Percentiles rank a stretch among this genome's conserved stretches.
phyloP scores from a whole-genome alignment of 2,329 filamentous ascomycete genomes.

The Fusarium chlamydosporum region DNA sequence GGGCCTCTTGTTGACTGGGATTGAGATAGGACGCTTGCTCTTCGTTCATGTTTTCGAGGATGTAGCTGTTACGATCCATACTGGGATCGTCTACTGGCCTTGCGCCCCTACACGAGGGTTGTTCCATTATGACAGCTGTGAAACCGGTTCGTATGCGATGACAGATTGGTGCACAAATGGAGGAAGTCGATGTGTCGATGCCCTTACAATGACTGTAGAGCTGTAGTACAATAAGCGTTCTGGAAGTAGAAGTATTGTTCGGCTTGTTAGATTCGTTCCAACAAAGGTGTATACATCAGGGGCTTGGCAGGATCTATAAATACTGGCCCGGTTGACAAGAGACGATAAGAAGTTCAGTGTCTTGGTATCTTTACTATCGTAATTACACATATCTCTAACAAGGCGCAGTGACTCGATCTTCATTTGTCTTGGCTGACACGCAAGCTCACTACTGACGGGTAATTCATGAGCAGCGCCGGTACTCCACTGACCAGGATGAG shows the following conservation, averaged over 20 bases:
- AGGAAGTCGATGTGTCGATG: background rate
- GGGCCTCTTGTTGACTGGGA: background rate
- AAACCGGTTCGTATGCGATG: background rate
- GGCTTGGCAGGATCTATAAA: constrained; percentile 28
- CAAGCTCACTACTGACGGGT: constrained; percentile 21
- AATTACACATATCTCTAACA: constrained; percentile 23
- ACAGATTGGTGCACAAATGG: background rate
- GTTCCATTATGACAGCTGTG: background rate
- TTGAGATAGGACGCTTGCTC: constrained; percentile 2
- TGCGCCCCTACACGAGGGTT: constrained; percentile 1
- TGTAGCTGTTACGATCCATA: constrained; percentile 22
- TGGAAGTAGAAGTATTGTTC: background rate
- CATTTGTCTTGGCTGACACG: constrained; percentile 26
- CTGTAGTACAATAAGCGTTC: background rate
- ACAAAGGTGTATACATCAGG: background rate
- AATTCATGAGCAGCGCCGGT: constrained; percentile 19
- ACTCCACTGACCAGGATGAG: constrained; percentile 2
- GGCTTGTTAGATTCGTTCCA: background rate
- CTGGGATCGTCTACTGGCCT: background rate
- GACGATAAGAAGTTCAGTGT: constrained; percentile 11
- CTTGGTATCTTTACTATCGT: constrained; percentile 9
- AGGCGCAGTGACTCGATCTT: constrained; percentile 24
- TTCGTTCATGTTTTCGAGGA: constrained; percentile 12
- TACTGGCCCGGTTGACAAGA: constrained; percentile 1
- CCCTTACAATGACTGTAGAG: background rate